Percentiles rank a stretch among this genome's conserved stretches.
phyloP scores from a whole-genome alignment of 768 basidiomycete genomes.

The Suillus decipiens region DNA sequence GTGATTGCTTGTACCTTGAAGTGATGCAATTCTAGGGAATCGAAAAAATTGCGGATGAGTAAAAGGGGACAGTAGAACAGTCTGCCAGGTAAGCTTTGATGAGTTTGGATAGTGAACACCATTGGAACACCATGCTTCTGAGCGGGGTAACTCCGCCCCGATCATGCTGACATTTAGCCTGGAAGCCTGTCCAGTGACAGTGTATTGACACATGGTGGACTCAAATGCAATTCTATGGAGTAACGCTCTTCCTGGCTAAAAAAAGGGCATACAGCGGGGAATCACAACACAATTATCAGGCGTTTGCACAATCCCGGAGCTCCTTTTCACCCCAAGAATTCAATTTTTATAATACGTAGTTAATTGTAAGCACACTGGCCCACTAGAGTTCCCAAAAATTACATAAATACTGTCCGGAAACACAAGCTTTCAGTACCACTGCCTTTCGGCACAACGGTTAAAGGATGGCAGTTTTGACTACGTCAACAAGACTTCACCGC shows the following conservation, averaged over 20 bases:
- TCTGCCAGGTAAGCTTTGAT: no score
- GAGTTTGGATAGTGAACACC: not conserved
- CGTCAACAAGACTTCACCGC: not conserved
- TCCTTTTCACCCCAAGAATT: not conserved
- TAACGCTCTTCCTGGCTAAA: not conserved
- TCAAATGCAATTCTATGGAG: not conserved
- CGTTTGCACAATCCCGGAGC: not conserved
- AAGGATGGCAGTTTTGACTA: no score
- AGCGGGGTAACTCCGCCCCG: not conserved
- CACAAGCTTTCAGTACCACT: no score
- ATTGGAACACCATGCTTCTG: not conserved
- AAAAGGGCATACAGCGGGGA: not conserved
- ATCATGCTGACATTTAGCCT: not conserved
- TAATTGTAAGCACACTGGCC: no score
- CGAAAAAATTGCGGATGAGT: no score
- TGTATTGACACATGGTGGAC: not conserved
- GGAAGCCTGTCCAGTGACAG: not conserved
- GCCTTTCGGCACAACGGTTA: no score
- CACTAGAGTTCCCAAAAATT: no score
- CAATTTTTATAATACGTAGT: not conserved
- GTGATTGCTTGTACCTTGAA: no score
- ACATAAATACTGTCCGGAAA: no score
- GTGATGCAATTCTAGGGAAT: no score
- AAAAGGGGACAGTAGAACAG: no score
- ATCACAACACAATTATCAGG: not conserved